These are phyloP conservation scores for Monosporascus sp. DNA, from an alignment of 2,329 filamentous ascomycete species.

Conservation along the genomic window DNA sequence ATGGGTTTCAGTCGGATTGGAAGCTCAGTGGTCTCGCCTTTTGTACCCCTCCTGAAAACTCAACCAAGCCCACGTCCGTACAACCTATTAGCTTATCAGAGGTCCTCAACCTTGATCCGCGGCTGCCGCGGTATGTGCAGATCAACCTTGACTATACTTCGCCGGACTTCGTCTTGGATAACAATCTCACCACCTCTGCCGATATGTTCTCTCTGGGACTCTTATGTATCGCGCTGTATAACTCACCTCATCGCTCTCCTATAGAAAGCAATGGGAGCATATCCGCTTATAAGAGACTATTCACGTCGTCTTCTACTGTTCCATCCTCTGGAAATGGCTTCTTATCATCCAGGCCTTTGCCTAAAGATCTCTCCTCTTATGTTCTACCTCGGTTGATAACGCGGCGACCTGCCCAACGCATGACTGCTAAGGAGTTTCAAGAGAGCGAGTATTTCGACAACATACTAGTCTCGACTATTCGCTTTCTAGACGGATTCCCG, in stretches of 20 bases:
- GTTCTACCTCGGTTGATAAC: slow-evolving; percentile 85
- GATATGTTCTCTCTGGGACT: slow-evolving; percentile 95
- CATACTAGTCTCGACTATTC: slow-evolving; percentile 90
- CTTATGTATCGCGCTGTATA: slow-evolving; percentile 84
- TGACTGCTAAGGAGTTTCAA: slow-evolving; percentile 88
- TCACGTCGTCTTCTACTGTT: slow-evolving; percentile 71
- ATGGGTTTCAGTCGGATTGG: slow-evolving; percentile 72
- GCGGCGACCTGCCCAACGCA: slow-evolving; percentile 76
- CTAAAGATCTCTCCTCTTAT: slow-evolving; percentile 68
- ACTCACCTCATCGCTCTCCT: slow-evolving; percentile 86
- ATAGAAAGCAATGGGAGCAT: slow-evolving; percentile 76
- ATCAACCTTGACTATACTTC: slow-evolving; percentile 90
- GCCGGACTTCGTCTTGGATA: slow-evolving; percentile 91
- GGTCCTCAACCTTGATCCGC: slow-evolving; percentile 77
- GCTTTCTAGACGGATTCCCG: slow-evolving; percentile 86
- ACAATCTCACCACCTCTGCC: slow-evolving; percentile 74
- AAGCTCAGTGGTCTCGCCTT: slow-evolving; percentile 95
- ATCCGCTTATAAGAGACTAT: slow-evolving; percentile 79
- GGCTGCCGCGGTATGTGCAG: slow-evolving; percentile 77
- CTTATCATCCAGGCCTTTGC: slow-evolving; percentile 72
- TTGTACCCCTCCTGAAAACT: slow-evolving; percentile 73
- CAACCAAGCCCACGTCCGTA: slow-evolving; percentile 69
- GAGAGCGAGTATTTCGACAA: slow-evolving; percentile 97
- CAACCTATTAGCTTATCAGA: slow-evolving; percentile 78
- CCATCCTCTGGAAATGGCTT: slow-evolving; percentile 82